Conservation (phyloP, 306 rosid genomes). For the Albizia julibrissin region DNA sequence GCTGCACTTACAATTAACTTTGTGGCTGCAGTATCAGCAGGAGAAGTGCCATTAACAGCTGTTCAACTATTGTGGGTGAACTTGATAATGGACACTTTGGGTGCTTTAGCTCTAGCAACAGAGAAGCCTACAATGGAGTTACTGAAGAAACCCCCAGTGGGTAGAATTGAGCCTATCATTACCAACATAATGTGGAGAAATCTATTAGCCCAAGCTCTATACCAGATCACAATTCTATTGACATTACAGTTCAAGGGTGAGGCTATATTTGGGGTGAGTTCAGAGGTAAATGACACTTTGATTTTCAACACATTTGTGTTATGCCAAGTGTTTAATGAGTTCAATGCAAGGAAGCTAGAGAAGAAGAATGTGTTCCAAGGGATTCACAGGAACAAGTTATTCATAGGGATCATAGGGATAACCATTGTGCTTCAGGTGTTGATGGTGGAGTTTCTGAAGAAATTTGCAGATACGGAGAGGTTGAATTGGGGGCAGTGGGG, state of each 20-base stretch:
- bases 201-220: conserved; percentile 25
- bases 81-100: conserved; percentile 31
- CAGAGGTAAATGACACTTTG: conserved; percentile 23
- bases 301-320: conserved; percentile 32
- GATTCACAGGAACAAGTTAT: conserved; percentile 24
- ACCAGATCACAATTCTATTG: conserved; percentile 18
- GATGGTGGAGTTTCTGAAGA: conserved; percentile 32
- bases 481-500: conserved; percentile 34
- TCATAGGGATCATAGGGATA: conserved; percentile 18
- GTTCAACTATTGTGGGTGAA: conserved; percentile 33
- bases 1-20: conserved; percentile 26
- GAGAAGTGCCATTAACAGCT: conserved; percentile 28
- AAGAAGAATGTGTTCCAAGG: conserved; percentile 35
- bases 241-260: conserved; percentile 25
- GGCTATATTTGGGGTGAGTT: conserved; percentile 22
- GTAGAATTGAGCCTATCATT: conserved; percentile 19
- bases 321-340: conserved; percentile 33
- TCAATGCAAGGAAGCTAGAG: conserved; percentile 35
- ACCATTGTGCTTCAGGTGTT: conserved; percentile 29
- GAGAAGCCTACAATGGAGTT: conserved; percentile 28
- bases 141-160: neutral
- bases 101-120: conserved; percentile 32
- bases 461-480: conserved; percentile 31
- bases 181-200: conserved; percentile 36
- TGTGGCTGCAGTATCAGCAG: conserved; percentile 19